Evolutionary conservation across 306 rosid genomes (phyloP).

Genomic region (Canavalia gladiata): DNA sequence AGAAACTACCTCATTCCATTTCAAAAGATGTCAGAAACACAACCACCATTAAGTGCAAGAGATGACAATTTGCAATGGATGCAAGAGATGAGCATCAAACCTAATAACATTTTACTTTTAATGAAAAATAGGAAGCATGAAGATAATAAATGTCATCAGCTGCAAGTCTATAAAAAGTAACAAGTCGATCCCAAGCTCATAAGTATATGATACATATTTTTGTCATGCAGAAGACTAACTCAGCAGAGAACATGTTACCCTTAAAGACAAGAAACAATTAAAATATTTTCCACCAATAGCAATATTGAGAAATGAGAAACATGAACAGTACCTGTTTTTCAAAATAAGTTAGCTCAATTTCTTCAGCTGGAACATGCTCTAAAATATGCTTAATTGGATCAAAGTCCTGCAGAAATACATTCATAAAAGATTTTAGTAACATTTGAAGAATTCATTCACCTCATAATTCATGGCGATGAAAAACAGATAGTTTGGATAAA

Average conservation of each 20-base stretch:
- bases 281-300: slow-evolving; percentile 23
- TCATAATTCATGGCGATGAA: slow-evolving; percentile 36
- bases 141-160: slow-evolving; percentile 9
- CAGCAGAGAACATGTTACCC: slow-evolving; percentile 8
- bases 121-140: slow-evolving; percentile 10
- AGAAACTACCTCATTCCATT: slow-evolving; percentile 22
- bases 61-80: slow-evolving; percentile 20
- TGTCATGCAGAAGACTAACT: slow-evolving; percentile 21
- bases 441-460: slow-evolving; percentile 40
- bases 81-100: slow-evolving; percentile 16
- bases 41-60: slow-evolving; percentile 20
- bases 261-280: slow-evolving; percentile 34
- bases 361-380: slow-evolving; percentile 81
- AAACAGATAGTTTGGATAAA: slow-evolving; percentile 12
- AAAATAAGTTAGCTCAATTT: slow-evolving; percentile 73
- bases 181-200: slow-evolving; percentile 37
- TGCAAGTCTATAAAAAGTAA: slow-evolving; percentile 24
- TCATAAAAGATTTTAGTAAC: slow-evolving; percentile 39
- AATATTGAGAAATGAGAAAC: slow-evolving; percentile 43
- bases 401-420: slow-evolving; percentile 73
- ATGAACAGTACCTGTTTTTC: slow-evolving; percentile 82
- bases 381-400: slow-evolving; percentile 88
- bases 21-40: slow-evolving; percentile 19
- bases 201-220: slow-evolving; percentile 15
- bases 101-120: not conserved